These are phyloP conservation scores for Protomyces arabidopsidicola DNA, from an alignment of 1,139 yeast species.

Conservation along the genomic window DNA sequence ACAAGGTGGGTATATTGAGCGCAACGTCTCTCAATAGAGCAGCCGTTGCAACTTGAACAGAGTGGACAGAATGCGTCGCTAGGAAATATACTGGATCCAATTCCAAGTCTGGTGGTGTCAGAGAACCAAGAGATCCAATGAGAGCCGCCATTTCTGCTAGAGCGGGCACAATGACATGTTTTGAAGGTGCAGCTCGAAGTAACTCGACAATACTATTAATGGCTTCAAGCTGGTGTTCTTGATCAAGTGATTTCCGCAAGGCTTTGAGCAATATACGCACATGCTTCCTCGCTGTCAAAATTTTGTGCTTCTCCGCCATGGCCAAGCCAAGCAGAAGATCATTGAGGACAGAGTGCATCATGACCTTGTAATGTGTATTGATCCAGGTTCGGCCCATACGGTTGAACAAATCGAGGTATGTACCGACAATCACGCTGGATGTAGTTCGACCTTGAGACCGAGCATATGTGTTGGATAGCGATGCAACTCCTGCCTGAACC, in stretches of 20 bases:
- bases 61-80: conserved; percentile 34
- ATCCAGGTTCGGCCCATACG: conserved; percentile 34
- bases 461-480: background rate
- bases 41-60: conserved; percentile 34
- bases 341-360: conserved; percentile 35
- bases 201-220: conserved; percentile 36
- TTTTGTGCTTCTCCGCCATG: conserved; percentile 33
- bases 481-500: background rate
- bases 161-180: conserved; percentile 36
- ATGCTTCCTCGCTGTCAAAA: conserved; percentile 36
- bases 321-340: conserved; percentile 33
- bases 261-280: conserved; percentile 37
- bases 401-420: conserved; percentile 36
- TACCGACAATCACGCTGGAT: conserved; percentile 34
- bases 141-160: conserved; percentile 36
- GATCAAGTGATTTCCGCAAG: conserved; percentile 39
- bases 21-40: conserved; percentile 29
- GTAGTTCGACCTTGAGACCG: background rate
- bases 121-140: conserved; percentile 39
- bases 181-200: conserved; percentile 36
- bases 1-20: conserved; percentile 35
- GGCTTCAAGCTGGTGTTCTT: conserved; percentile 38
- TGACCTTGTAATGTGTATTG: conserved; percentile 35
- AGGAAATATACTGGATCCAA: conserved; percentile 30
- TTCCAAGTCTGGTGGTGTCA: conserved; percentile 34